Base-by-base conservation (phyloP, 345 rosid species). In the Isatis tinctoria region DNA sequence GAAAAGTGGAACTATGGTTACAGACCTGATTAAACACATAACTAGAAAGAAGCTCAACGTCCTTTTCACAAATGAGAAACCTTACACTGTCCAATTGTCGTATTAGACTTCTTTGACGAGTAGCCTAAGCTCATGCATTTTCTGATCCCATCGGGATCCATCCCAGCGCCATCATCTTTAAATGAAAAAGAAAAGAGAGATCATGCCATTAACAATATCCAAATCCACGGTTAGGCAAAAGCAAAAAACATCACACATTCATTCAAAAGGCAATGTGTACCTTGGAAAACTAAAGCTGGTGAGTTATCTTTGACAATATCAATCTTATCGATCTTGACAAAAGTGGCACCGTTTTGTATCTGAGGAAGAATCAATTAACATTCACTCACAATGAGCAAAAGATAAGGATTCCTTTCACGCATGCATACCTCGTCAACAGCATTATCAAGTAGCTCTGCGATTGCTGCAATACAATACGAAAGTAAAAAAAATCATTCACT, bases 71-170 rank as follows among this genome's bases (percentile, higher is more conserved):
- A 22, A 2, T 41, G 57, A 10, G 10, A 66, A 64, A 22, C 77
- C 54, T 86, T 80, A 94, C 98, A 94, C 73, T 94, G 96, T 78
- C 98, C 96, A 78, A 94, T 91, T 18, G 97, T 91, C 40, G 85
- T 85, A 52, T 87, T 91, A 16, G 93, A 79, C 77, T 91, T 91
- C 86, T 94, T 94, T 35, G 95, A 83, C n/a, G 98, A 94, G 80
- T 91, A 94, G 18, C 96, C 97, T 89, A 94, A 87, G 85, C 97
- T 94, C 97, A 94, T 86, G 78, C 97, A 94, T 80, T 90, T 94
- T 77, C 98, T 78, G 5, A 94, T 74, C 66, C 84, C 76, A 54
- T 82, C 83, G 16, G 98, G 96, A 83, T 85, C 84, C 98, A 94
- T 94, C 73, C 98, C 98, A 72, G 92, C 90, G 10, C 96, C 98